Base-by-base conservation (phyloP, 768 basidiomycete genomes). In the Cystofilobasidium macerans region DNA sequence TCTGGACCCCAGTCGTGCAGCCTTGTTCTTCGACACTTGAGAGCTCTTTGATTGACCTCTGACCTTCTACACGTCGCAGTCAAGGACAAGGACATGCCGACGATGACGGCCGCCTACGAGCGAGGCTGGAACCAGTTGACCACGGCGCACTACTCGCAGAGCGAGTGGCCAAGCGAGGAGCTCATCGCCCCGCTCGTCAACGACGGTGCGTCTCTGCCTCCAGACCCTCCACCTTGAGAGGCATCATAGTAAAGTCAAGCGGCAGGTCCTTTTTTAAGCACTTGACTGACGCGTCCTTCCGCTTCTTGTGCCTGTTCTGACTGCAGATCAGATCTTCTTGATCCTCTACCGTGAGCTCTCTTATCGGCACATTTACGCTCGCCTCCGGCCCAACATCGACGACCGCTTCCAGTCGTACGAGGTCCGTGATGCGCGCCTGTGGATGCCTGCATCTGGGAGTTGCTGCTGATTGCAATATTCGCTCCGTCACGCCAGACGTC, bases 81-180 rank as follows among this genome's bases (percentile, higher is more conserved):
- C 40, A 79, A 87, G 59, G 85, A 90, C 51, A 91, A 93, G 75
- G 94, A 97, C 77, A 82, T 95, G 2, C 79, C 84, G 6, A 88
- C 92, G 72, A 94, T 99, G 70, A 89, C 88, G 6, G 81, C 86
- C 26, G 89, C 92, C 60, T 99, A 99, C 73, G 93, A 97, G 78
- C 89, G 86, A 59, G 92, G 92, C 7, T 99, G 93, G 93, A 94
- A 92, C 77, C 86, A 88, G 69, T 85, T 93, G 74, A 95, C 94
- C 0, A 89, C 95, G 79, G 92, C 93, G 79, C 92, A 87, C 79
- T 99, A 95, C 73, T 76, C 89, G 8, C 89, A 87, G 75, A 85
- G 85, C 2, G 94, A 99, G 75, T 98, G 94, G 94, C 94, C 94
- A 0, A 92, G 97, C 75, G 92, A 91, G 8, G 94, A 99, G 78